Conservation (phyloP, 495 filamentous ascomycete species). For the Aspergillus incahuasiensis region DNA sequence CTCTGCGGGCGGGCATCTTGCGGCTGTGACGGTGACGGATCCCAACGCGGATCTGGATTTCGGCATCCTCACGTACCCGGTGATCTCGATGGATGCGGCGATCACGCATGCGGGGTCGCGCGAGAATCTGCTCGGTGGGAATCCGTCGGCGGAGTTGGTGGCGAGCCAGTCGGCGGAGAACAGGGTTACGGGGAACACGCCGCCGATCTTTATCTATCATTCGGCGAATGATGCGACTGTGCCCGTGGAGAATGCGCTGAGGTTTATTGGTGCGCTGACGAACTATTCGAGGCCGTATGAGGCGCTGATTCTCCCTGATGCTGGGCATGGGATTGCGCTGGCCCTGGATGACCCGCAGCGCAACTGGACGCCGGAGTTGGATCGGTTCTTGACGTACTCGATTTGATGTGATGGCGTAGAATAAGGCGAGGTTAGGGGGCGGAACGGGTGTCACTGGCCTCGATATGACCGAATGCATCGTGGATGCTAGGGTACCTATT, state of each 20-base stretch:
- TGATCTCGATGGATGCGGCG: neutral
- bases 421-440: no score
- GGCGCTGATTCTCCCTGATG: slow-evolving; percentile 2
- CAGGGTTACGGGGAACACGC: neutral
- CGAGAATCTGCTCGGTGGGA: neutral
- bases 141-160: neutral
- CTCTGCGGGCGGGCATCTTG: slow-evolving; percentile 1
- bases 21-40: neutral
- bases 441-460: no score
- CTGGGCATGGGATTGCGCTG: neutral
- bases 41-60: neutral
- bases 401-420: neutral
- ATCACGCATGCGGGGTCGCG: slow-evolving; percentile 1
- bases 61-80: neutral
- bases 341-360: neutral
- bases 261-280: neutral
- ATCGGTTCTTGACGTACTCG: slow-evolving; percentile 5
- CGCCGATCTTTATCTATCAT: neutral
- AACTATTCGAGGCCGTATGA: neutral
- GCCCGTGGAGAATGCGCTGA: neutral
- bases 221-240: slow-evolving; percentile 2
- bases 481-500: no score
- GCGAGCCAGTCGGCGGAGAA: neutral
- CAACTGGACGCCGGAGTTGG: slow-evolving; percentile 1
- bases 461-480: no score